phyloP scores from a whole-genome alignment of 352 stramenopile species.

The Phytophthora litchii region DNA sequence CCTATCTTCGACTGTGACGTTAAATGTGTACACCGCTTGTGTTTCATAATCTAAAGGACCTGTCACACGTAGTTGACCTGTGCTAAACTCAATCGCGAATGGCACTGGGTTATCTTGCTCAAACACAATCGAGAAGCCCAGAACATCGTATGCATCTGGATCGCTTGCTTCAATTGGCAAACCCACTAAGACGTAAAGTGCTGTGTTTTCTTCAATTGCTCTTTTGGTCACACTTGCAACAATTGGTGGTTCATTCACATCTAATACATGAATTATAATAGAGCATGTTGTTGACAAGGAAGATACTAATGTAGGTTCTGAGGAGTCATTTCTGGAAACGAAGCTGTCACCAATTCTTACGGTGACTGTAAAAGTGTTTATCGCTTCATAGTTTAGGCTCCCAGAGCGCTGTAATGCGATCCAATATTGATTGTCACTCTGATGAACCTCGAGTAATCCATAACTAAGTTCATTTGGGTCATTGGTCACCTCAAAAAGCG shows the following conservation, averaged over 20 bases:
- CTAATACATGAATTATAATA: slow-evolving; percentile 39
- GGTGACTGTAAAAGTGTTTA: slow-evolving; percentile 2
- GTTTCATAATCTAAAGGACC: slow-evolving; percentile 43
- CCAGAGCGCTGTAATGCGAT: slow-evolving; percentile 11
- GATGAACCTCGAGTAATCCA: slow-evolving; percentile 18
- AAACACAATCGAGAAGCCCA: slow-evolving; percentile 11
- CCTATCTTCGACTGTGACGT: slow-evolving; percentile 21
- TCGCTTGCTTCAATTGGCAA: slow-evolving; percentile 24
- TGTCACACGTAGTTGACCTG: slow-evolving; percentile 41
- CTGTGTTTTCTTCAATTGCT: slow-evolving; percentile 46
- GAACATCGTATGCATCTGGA: slow-evolving; percentile 18
- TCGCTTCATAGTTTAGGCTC: slow-evolving; percentile 25
- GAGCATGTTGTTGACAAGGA: slow-evolving; percentile 48
- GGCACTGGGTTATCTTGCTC: slow-evolving; percentile 14
- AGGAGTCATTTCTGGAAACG: slow-evolving; percentile 5
- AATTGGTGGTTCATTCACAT: slow-evolving; percentile 56
- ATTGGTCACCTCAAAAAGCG: slow-evolving; percentile 48
- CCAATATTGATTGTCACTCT: slow-evolving; percentile 16
- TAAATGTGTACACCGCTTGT: slow-evolving; percentile 31
- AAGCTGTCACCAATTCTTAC: slow-evolving; percentile 34
- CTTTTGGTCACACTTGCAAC: slow-evolving; percentile 30
- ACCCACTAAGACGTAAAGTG: slow-evolving; percentile 15
- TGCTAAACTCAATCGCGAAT: slow-evolving; percentile 45
- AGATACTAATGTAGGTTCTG: slow-evolving; percentile 27
- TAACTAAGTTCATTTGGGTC: slow-evolving; percentile 11